These are phyloP conservation scores for Emergomyces pasteurianus DNA, from an alignment of 2,329 filamentous ascomycete genomes.

Conservation along the genomic window DNA sequence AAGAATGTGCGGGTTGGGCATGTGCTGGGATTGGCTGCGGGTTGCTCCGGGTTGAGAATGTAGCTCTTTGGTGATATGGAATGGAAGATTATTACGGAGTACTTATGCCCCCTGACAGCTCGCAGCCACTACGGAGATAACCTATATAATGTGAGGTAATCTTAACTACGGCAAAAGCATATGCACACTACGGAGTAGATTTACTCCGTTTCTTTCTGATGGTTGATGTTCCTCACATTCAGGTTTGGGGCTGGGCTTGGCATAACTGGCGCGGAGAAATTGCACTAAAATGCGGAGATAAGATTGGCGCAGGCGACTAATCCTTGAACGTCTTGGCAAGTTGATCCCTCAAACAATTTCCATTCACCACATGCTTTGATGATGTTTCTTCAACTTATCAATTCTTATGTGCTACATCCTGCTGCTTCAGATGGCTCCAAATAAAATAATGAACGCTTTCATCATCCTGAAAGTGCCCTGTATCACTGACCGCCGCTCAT, in stretches of 20 bases:
- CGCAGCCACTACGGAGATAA: not conserved
- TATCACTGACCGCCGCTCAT: not conserved
- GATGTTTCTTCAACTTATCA: not conserved
- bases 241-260: not conserved
- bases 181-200: not conserved
- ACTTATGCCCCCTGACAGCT: not conserved
- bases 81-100: not conserved
- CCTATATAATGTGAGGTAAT: not conserved
- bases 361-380: not conserved
- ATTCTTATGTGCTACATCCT: not conserved
- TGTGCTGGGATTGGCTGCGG: constrained; percentile 56
- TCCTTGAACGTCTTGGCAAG: not conserved
- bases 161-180: not conserved
- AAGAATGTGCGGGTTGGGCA: constrained; percentile 54
- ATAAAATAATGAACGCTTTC: not conserved
- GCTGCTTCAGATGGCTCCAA: not conserved
- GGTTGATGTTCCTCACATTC: no score
- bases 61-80: constrained; percentile 39
- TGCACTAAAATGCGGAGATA: no score
- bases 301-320: no score
- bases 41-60: constrained; percentile 53
- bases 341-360: not conserved
- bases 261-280: not conserved
- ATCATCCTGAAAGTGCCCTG: not conserved
- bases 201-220: no score